Percentiles rank a stretch among this genome's conserved stretches.
These are phyloP conservation scores for Coemansia sp. DNA, from an alignment of 192 early-diverging fungal genomes.

Conservation along the genomic window DNA sequence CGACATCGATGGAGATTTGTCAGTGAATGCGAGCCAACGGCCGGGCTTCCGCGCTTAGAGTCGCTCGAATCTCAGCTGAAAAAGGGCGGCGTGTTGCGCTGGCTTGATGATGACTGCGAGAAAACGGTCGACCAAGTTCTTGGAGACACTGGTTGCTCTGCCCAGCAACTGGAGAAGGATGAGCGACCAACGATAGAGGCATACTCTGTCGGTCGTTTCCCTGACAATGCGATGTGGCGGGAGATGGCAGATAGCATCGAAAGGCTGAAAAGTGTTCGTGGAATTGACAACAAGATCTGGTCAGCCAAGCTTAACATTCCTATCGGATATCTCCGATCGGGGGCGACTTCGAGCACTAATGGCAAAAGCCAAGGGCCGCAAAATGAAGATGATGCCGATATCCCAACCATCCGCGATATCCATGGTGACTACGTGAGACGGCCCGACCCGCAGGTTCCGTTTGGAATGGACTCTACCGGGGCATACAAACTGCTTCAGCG, in stretches of 20 bases:
- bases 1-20: conserved; percentile 30
- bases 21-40: conserved; percentile 36
- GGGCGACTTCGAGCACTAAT: not conserved
- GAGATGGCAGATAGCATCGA: conserved; percentile 57
- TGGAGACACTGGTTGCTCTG: not conserved
- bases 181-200: conserved; percentile 34
- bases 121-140: conserved; percentile 17
- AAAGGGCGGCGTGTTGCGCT: conserved; percentile 33
- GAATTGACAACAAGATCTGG: conserved; percentile 62
- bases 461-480: conserved; percentile 59
- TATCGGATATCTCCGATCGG: conserved; percentile 19
- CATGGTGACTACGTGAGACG: conserved; percentile 33
- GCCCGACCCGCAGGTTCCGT: conserved; percentile 43
- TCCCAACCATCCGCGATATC: conserved; percentile 29
- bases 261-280: conserved; percentile 57
- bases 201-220: conserved; percentile 43
- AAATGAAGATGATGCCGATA: conserved; percentile 29
- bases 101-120: conserved; percentile 55
- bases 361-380: not conserved
- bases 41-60: conserved; percentile 35
- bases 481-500: conserved; percentile 65
- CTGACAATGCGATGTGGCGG: conserved; percentile 50
- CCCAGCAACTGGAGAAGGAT: not conserved
- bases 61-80: conserved; percentile 24
- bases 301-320: conserved; percentile 55